These are phyloP conservation scores for Arabidopsis lyrata DNA, from an alignment of 441 rosid genomes.

Conservation along the genomic window DNA sequence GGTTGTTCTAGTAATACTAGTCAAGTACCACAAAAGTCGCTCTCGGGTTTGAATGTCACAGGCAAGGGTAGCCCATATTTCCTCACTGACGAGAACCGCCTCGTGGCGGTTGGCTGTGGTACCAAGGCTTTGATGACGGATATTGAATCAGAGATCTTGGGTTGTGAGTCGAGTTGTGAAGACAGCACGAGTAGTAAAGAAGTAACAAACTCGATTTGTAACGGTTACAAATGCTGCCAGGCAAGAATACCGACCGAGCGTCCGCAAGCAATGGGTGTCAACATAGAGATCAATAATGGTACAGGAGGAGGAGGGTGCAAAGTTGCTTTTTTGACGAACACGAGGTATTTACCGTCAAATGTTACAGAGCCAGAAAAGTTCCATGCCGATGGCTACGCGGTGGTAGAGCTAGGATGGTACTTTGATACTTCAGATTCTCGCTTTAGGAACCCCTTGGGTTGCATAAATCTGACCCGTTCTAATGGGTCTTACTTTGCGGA, in stretches of 20 bases:
- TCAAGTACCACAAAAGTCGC: background rate
- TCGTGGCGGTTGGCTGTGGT: constrained; percentile 43
- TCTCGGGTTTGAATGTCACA: constrained; percentile 8
- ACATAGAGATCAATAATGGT: background rate
- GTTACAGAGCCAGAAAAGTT: constrained; percentile 19
- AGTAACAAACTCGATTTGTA: constrained; percentile 18
- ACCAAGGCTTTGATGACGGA: constrained; percentile 37
- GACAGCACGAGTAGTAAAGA: background rate
- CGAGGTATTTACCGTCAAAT: constrained; percentile 4
- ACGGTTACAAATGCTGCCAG: constrained; percentile 34
- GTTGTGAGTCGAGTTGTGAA: constrained; percentile 35
- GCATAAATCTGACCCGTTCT: constrained; percentile 19
- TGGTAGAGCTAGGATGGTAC: constrained; percentile 39
- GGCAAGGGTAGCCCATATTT: constrained; percentile 35
- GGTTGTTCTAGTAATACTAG: constrained; percentile 34
- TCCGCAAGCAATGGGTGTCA: constrained; percentile 27
- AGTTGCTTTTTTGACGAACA: constrained; percentile 35
- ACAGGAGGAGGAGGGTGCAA: constrained; percentile 14
- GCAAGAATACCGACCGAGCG: constrained; percentile 25
- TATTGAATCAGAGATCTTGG: constrained; percentile 23
- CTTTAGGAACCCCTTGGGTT: constrained; percentile 13
- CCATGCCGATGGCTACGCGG: constrained; percentile 19
- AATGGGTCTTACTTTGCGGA: background rate
- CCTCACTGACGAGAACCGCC: constrained; percentile 32
- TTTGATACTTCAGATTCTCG: constrained; percentile 30